These are phyloP conservation scores for Hydrangea macrophylla DNA, from an alignment of 148 eudicot genomes.

Conservation along the genomic window DNA sequence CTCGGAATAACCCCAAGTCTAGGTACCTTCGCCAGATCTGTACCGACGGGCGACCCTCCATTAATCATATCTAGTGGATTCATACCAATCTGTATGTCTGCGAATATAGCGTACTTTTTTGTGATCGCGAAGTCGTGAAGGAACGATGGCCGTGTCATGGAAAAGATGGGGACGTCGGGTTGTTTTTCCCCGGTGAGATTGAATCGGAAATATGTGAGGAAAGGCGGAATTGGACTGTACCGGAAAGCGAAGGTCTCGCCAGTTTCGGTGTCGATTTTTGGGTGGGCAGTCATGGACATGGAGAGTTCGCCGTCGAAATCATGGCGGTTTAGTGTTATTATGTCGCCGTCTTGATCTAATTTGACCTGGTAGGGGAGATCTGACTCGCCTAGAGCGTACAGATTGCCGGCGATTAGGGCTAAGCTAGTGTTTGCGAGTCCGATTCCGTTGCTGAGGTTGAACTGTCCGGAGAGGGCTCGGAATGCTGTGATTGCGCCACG, in stretches of 20 bases:
- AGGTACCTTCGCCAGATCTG: slow-evolving; percentile 31
- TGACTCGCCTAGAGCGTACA: slow-evolving; percentile 56
- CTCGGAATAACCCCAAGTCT: slow-evolving; percentile 53
- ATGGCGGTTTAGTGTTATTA: slow-evolving; percentile 48
- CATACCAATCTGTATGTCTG: slow-evolving; percentile 46
- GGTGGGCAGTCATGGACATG: slow-evolving; percentile 71
- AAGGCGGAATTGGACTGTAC: slow-evolving; percentile 40
- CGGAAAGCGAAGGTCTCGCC: slow-evolving; percentile 52
- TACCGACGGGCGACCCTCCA: slow-evolving; percentile 31
- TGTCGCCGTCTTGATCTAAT: slow-evolving; percentile 39
- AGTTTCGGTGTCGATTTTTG: slow-evolving; percentile 45
- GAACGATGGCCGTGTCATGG: slow-evolving; percentile 34
- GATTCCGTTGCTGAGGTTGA: slow-evolving; percentile 35
- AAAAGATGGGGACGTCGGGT: slow-evolving; percentile 46
- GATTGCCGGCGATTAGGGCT: slow-evolving; percentile 33
- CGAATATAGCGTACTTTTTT: slow-evolving; percentile 34
- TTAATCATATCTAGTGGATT: slow-evolving; percentile 32
- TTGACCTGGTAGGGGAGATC: slow-evolving; percentile 61
- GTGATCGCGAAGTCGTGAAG: slow-evolving; percentile 61
- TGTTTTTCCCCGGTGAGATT: slow-evolving; percentile 35
- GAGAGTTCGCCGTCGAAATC: slow-evolving; percentile 41
- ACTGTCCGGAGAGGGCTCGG: slow-evolving; percentile 37
- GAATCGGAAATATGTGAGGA: slow-evolving; percentile 45
- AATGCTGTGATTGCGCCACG: slow-evolving; percentile 33
- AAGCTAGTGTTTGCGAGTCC: slow-evolving; percentile 63